Base-by-base conservation (phyloP, 192 early-diverging fungal genomes). In the Mortierella alpina region DNA sequence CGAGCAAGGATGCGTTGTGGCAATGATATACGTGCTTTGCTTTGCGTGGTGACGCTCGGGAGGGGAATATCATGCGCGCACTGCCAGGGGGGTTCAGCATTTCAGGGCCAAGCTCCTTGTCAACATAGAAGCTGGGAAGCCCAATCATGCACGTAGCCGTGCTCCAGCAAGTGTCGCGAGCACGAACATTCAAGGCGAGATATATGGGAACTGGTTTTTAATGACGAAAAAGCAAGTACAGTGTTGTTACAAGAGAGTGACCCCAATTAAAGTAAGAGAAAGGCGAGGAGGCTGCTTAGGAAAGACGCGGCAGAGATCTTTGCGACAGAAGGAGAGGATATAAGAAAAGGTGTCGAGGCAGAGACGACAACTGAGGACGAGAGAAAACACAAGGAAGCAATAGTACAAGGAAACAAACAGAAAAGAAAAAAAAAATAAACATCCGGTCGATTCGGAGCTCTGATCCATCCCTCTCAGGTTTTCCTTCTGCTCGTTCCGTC, bases 191-290 rank as follows among this genome's bases (percentile, higher is more conserved):
- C 31, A 31, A 31, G 31, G 31, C 31, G 23, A 47, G 50, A 40
- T 10, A 67, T 46, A 23, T 5, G 42, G 55, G 22, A 64, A 52
- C 53, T 58, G 63, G 9, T 73, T 54, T 67, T 71, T 70, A 59
- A 58, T 48, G 48, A 48, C 52, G 52, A 56, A 40, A 53, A 31
- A 71, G 50, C 45, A 69, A 78, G 66, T 70, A 70, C 68, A 72
- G 59, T 80, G 67, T 80, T 80, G 77, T 62, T 80, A 80, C 77
- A 80, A 72, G 77, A 61, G 45, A 55, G 49, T 14, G 46, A 42
- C 58, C 58, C 58, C 58, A 14, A 55, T 55, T 55, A 55, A n/a
- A 68, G 44, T 6, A 31, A 42, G 47, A 59, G 58, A 10, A 22
- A 65, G n/a, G 6, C 5, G 9, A 31, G 31, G 49, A 54, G 50